Base-by-base conservation (phyloP, 192 early-diverging fungal species). In the Cetraspora pellucida region DNA sequence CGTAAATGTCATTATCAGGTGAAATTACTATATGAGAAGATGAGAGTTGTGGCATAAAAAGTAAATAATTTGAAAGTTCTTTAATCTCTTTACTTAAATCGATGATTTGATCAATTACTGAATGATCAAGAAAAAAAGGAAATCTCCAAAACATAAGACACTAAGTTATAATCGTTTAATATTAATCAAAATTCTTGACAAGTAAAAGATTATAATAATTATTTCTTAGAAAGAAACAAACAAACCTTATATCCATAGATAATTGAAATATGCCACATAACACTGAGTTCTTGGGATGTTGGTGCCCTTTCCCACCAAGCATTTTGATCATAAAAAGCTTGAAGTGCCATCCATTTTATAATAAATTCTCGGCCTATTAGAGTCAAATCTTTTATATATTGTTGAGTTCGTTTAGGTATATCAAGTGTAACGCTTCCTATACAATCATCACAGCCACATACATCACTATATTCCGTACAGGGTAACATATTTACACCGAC, bases 221-320 rank as follows among this genome's bases (percentile, higher is more conserved):
- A 37, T 37, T 37, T 37, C 7, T 52, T 52, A n/a, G n/a, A n/a
- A n/a, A n/a, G n/a, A n/a, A 52, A 21, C 4, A 61, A 61, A 28
- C 55, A 59, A 25, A 59, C 77, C 25, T 79, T 79, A n/a, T 58
- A 72, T 7, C 78, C 78, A 63, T 79, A 44, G 25, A 79, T 65
- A 13, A 79, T 60, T 19, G 78, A 74, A 46, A 79, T 43, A 11
- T 74, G 75, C 8, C 58, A 60, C 78, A 79, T 79, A 14, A 76
- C 27, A 7, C 59, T 43, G 49, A 63, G 59, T 49, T 79, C 78
- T 64, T 59, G 57, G 5, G 47, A 43, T 5, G 78, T 79, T n/a
- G 78, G 78, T 6, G n/a, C 70, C 4, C 72, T 72, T n/a, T 75
- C 10, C 78, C 78, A 79, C 45, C 78, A 79, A 17, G 72, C 50